Conservation (phyloP, 139 green algal genomes). For the Limnomonas spitsbergensis region DNA sequence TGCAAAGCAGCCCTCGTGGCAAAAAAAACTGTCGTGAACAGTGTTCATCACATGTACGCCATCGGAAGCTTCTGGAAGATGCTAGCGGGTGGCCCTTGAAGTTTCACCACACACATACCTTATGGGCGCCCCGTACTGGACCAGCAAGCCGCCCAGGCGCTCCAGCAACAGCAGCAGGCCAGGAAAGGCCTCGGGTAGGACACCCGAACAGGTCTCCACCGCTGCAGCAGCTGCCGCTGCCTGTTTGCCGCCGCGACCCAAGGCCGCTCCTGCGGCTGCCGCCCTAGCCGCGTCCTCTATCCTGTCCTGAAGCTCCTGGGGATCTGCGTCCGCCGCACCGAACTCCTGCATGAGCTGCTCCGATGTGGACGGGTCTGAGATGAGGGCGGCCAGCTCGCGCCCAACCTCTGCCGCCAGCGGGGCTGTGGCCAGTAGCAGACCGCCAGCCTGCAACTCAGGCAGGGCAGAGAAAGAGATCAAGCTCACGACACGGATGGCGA, state of each 20-base stretch:
- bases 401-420: conserved; percentile 34
- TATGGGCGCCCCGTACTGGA: conserved; percentile 26
- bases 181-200: not conserved
- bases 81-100: too few relatives aligned
- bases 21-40: too few relatives aligned
- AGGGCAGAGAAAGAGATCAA: not conserved
- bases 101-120: too few relatives aligned
- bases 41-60: too few relatives aligned
- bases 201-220: too few relatives aligned
- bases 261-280: not conserved
- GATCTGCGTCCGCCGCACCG: not conserved
- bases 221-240: not conserved
- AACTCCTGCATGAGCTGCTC: conserved; percentile 20
- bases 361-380: conserved; percentile 12
- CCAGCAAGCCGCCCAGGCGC: conserved; percentile 28
- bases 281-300: not conserved
- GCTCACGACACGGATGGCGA: too few relatives aligned
- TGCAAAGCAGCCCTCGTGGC: too few relatives aligned
- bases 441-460: conserved; percentile 4
- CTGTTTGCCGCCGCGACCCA: too few relatives aligned
- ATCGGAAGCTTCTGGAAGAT: too few relatives aligned
- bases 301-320: not conserved
- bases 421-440: not conserved
- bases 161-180: conserved; percentile 13
- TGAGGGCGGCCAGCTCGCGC: conserved; percentile 20